Conservation (phyloP, 306 rosid species). For the Casuarina cunninghamiana region DNA sequence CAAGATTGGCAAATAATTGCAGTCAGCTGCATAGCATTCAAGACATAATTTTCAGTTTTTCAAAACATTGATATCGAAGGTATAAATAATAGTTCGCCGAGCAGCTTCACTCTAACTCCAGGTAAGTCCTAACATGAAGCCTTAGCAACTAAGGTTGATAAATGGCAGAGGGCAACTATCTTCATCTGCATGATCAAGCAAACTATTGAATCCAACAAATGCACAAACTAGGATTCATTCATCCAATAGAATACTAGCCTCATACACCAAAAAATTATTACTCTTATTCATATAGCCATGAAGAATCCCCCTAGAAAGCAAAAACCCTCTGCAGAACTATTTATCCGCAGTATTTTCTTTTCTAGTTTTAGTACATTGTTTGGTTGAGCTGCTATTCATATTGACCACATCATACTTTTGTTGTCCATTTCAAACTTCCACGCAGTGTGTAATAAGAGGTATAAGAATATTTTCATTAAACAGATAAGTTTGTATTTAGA, state of each 20-base stretch:
- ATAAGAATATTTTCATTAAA: not conserved
- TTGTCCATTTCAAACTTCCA: not conserved
- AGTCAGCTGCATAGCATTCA: constrained; percentile 11
- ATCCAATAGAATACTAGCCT: not conserved
- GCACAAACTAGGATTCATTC: not conserved
- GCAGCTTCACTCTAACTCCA: not conserved
- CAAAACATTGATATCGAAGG: not conserved
- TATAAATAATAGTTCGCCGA: not conserved
- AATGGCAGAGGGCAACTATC: not conserved
- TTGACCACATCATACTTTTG: not conserved
- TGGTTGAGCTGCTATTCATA: not conserved
- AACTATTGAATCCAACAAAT: not conserved
- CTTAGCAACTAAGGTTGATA: not conserved
- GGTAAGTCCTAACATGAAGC: not conserved
- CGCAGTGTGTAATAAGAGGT: not conserved
- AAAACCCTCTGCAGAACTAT: not conserved
- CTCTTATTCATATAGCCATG: not conserved
- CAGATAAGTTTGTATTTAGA: not conserved
- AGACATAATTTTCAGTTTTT: not conserved
- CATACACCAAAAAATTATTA: not conserved
- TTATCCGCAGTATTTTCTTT: not conserved
- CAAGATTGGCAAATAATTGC: constrained; percentile 1
- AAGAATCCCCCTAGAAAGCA: not conserved
- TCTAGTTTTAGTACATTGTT: not conserved
- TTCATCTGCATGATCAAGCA: not conserved